Base-by-base conservation (phyloP, 2,329 filamentous ascomycete species). In the Curvularia lunata region DNA sequence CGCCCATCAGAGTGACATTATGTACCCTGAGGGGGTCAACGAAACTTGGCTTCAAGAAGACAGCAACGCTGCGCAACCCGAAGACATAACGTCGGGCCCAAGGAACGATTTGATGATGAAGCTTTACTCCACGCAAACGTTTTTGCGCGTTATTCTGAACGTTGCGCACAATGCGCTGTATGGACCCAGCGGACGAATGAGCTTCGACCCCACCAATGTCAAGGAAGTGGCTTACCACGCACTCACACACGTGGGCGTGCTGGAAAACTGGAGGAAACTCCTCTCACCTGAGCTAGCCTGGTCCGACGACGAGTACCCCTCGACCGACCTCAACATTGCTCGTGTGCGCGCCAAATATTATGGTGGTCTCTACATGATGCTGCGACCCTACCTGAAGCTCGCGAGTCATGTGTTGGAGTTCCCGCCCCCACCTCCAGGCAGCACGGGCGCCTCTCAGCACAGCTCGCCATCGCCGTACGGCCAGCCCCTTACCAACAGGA, bases 331-430 rank as follows among this genome's bases (percentile, higher is more conserved):
- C 58, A 86, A 97, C 16, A 83, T 86, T 12, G 94, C 94, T 30
- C 86, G 95, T 21, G 82, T 98, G 60, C 88, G 94, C 41, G 95
- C 91, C 13, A 98, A 99, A 75, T 98, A 95, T 76, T 98, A 94
- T 82, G 95, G 95, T 19, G 93, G 92, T 0, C 86, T 90, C 63
- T 92, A 96, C 61, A 93, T 98, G 71, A 93, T 94, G 25, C 90
- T 95, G 73, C 86, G 95, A 23, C 91, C 91, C 0, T 92, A 94
- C 58, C 76, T 89, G 19, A 84, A 86, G 65, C 82, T 85, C 54
- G 84, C 83, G 2, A 80, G 88, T 2, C 84, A 87, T 61, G 79
- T 80, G 51, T 78, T 80, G 62, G 71, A 76, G 49, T 67, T 74
- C 23, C 76, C 73, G 16, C 71, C 70, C 16, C 52, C 72, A 59